phyloP scores from a whole-genome alignment of 1,284 basidiomycete genomes.

The Moesziomyces sp. region DNA sequence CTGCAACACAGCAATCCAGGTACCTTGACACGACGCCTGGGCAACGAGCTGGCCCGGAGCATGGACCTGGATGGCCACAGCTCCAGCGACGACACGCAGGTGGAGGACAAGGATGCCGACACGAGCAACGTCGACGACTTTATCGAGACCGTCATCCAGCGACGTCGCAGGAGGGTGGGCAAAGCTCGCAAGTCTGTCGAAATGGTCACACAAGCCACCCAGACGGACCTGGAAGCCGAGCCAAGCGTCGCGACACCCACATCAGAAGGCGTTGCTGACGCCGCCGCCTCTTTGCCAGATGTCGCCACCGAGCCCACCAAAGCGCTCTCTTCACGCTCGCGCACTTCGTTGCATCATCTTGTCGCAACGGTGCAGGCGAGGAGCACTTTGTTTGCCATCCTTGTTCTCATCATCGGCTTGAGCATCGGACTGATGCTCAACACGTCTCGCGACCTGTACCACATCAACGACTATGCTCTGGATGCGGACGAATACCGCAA shows the following conservation, averaged over 20 bases:
- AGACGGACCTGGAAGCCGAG: constrained; percentile 26
- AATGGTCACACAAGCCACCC: constrained; percentile 35
- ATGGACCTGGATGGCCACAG: constrained; percentile 29
- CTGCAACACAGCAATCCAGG: constrained; percentile 64
- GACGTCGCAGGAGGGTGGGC: constrained; percentile 37
- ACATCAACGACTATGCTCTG: constrained; percentile 29
- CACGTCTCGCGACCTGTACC: constrained; percentile 49
- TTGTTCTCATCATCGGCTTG: constrained; percentile 27
- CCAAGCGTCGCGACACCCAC: constrained; percentile 2
- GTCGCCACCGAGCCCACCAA: not conserved
- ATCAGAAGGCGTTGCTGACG: not conserved
- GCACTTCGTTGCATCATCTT: not conserved
- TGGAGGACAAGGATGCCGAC: constrained; percentile 42
- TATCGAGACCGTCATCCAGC: constrained; percentile 48
- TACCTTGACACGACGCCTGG: constrained; percentile 28
- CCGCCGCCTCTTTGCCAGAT: not conserved
- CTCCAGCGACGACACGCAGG: constrained; percentile 40
- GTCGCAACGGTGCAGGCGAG: constrained; percentile 8
- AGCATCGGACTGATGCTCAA: constrained; percentile 28
- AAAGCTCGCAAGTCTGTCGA: constrained; percentile 41
- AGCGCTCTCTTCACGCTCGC: not conserved
- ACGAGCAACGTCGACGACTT: constrained; percentile 42
- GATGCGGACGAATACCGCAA: constrained; percentile 41
- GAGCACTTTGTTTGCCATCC: constrained; percentile 7
- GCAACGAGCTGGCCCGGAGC: constrained; percentile 44